Percentiles rank a stretch among this genome's conserved stretches.
phyloP scores from a whole-genome alignment of 1,139 yeast species.

The Lodderomyces margitis region DNA sequence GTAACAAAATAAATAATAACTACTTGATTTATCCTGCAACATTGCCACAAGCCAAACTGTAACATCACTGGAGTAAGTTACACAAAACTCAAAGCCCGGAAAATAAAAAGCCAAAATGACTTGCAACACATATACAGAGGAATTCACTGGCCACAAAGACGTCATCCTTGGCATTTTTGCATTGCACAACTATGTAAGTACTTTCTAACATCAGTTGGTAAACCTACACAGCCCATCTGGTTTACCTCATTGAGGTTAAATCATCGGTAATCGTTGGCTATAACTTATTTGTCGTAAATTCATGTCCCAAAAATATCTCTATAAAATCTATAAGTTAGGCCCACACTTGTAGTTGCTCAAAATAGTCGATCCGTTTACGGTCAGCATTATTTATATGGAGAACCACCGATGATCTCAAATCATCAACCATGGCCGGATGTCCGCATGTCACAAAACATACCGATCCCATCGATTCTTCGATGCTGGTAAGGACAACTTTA shows the following conservation, averaged over 20 bases:
- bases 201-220: too few relatives aligned
- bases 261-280: too few relatives aligned
- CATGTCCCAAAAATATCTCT: constrained; percentile 1
- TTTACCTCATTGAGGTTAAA: too few relatives aligned
- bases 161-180: too few relatives aligned
- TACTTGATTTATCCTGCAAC: background rate
- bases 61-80: background rate
- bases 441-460: constrained; percentile 49
- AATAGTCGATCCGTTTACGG: constrained; percentile 43
- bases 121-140: too few relatives aligned
- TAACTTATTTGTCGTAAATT: too few relatives aligned
- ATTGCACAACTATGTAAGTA: too few relatives aligned
- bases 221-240: too few relatives aligned
- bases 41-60: background rate
- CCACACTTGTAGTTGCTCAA: constrained; percentile 47
- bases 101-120: too few relatives aligned
- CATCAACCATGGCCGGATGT: constrained; percentile 51
- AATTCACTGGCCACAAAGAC: too few relatives aligned
- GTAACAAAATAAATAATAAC: too few relatives aligned
- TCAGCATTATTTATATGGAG: constrained; percentile 25
- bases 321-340: constrained; percentile 20
- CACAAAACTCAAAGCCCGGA: background rate
- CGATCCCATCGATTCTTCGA: constrained; percentile 37
- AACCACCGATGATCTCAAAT: constrained; percentile 35
- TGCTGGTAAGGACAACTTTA: constrained; percentile 33